Evolutionary conservation across 1,284 basidiomycete genomes (phyloP).

Genomic region (Moesziomyces aphidis): DNA sequence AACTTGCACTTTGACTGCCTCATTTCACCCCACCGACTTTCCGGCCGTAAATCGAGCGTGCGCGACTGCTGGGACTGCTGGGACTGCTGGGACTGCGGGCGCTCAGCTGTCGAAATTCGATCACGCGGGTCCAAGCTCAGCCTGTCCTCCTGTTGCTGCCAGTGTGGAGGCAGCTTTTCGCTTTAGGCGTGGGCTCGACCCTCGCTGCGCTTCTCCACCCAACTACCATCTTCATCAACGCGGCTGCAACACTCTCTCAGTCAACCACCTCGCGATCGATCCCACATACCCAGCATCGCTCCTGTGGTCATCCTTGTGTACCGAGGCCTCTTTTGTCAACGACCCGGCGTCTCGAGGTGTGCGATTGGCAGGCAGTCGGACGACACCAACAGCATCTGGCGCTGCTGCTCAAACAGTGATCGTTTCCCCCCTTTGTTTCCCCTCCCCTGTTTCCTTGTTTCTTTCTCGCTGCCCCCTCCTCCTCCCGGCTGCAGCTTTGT

Average conservation of each 20-base stretch:
- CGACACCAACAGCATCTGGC: not conserved
- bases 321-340: too few species aligned
- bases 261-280: too few species aligned
- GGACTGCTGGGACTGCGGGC: too few species aligned
- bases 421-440: not conserved
- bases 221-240: too few species aligned
- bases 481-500: slow-evolving; percentile 11
- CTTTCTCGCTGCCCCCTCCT: slow-evolving; percentile 3
- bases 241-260: too few species aligned
- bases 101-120: not conserved
- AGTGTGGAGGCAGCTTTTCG: not conserved
- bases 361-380: not conserved
- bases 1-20: not conserved
- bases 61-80: too few species aligned
- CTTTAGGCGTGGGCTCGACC: not conserved
- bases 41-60: too few species aligned
- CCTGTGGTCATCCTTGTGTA: too few species aligned
- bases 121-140: not conserved
- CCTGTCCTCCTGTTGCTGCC: too few species aligned
- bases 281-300: too few species aligned
- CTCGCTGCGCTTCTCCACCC: too few species aligned
- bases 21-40: not conserved
- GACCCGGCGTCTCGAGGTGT: too few species aligned
- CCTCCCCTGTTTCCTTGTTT: not conserved
- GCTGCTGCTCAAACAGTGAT: not conserved